Evolutionary conservation across 768 basidiomycete genomes (phyloP), one percentile per base, ranked within the genome.

Genomic region (Chalciporus sphaerocephalus): DNA sequence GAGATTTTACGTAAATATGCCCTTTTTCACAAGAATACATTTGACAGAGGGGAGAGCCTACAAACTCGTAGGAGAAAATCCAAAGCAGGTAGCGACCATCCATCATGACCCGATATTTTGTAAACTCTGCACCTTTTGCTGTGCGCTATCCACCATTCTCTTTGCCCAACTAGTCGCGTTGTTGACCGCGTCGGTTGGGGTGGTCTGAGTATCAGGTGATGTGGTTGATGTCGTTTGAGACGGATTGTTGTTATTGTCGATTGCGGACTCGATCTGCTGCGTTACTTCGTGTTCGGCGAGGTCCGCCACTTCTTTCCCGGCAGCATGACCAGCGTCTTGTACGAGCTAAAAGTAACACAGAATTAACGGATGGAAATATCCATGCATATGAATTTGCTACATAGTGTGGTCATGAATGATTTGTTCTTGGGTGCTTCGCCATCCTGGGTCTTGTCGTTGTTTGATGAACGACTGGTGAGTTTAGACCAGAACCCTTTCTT

Each of bases 401-500:
- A 34, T 32, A 56, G 54, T 24, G 46, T 30, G 44, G 23, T 32
- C 54, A 46, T 35, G 44, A 56, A 18, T 17, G 50, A 38, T 3
- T 52, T 38, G 22, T 15, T 15, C 28, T 51, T 27, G 8, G 36
- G 28, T 10, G 27, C 17, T 23, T 51, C 34, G 7, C 38, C 49
- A 6, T 38, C 11, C 33, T 27, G 40, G 15, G 27, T 28, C 32
- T 33, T 37, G 33, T 33, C 21, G 7, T 22, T 15, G 12, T 38
- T 28, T 24, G 45, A 45, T 18, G 53, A 52, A 18, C 21, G 25
- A 17, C 40, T 18, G 13, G 43, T 33, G 32, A 48, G 1, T 20
- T 40, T 56, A 35, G 54, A 40, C 40, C n/a, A 52, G 17, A 56
- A 53, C 4, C 54, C 50, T 25, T 52, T 56, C 46, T 46, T 54